Base-by-base conservation (phyloP, 2,329 filamentous ascomycete species). In the Xylariaceae sp. region DNA sequence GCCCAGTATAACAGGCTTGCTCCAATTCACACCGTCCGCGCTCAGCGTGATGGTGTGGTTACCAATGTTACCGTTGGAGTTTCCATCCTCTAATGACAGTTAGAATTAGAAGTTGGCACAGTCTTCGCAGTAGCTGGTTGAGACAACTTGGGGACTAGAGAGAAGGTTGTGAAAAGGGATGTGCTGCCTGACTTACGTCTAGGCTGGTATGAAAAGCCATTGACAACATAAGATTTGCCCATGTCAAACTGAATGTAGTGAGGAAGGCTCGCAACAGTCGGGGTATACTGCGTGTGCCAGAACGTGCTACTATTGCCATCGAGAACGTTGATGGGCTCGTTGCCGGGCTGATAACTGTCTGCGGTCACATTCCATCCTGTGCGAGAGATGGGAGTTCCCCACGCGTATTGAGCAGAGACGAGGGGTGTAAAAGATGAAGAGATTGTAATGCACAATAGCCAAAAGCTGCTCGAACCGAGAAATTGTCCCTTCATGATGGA, bases 231-330 rank as follows among this genome's bases (percentile, higher is more conserved):
- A 21, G 34, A 29, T 16, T 55, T 37, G 10, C 57, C 54, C 50
- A 65, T 53, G 32, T 64, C 62, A n/a, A 65, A 39, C 11, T 64
- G 60, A 11, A 65, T 58, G 40, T 55, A 58, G 37, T 65, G 63
- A 5, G 61, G 60, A 10, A 58, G 48, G 0, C 51, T 38, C 20
- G 50, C 54, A 4, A 45, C 21, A 20, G 35, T 48, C 10, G 54
- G 54, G 36, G 25, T 43, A 17, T 52, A 57, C 12, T 50, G 50
- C 1, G 61, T 59, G 27, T 64, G 63, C 61, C 61, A 64, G 19
- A 62, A 55, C 1, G 58, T 63, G 33, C 22, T 46, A n/a, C 54
- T 52, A 45, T 63, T 53, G 5, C 58, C 58, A 25, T 64, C 63
- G 25, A 62, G 58, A 19, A 56, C 58, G 16, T 59, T 62, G 16